Evolutionary conservation across 1,284 basidiomycete species (phyloP).

Genomic region (Ceratobasidium sp.): DNA sequence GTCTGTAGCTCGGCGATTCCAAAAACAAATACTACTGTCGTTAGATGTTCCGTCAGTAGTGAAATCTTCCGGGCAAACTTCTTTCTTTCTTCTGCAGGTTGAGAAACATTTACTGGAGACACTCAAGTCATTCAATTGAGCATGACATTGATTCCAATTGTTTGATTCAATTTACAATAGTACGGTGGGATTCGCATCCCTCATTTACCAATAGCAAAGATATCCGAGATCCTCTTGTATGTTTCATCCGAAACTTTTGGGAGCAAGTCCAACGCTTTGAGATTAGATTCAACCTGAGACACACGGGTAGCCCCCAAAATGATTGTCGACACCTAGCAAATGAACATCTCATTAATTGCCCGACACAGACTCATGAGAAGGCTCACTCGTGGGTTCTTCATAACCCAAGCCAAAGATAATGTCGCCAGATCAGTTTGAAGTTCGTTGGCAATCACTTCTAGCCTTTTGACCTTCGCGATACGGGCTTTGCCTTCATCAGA

Average conservation of each 20-base stretch:
- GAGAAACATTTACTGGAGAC: constrained; percentile 64
- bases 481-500: constrained; percentile 31
- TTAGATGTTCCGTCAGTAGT: constrained; percentile 64
- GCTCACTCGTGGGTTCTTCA: constrained; percentile 67
- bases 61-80: constrained; percentile 56
- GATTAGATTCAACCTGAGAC: constrained; percentile 70
- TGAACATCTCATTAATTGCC: background rate
- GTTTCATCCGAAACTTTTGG: constrained; percentile 72
- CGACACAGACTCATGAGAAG: background rate
- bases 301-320: constrained; percentile 70
- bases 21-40: constrained; percentile 73
- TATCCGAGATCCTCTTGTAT: constrained; percentile 68
- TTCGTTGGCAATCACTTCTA: constrained; percentile 16
- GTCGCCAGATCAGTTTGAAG: constrained; percentile 10
- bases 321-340: constrained; percentile 59
- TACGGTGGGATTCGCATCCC: too few relatives aligned
- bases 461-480: constrained; percentile 28
- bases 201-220: constrained; percentile 57
- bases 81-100: constrained; percentile 58
- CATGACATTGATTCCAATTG: background rate
- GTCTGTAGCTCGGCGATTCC: constrained; percentile 62
- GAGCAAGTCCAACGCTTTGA: constrained; percentile 73
- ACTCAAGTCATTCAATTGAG: constrained; percentile 49
- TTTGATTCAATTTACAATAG: background rate
- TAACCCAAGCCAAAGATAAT: constrained; percentile 80